Evolutionary conservation across 306 rosid species (phyloP).

Genomic region (Chamaecrista fasciculata): DNA sequence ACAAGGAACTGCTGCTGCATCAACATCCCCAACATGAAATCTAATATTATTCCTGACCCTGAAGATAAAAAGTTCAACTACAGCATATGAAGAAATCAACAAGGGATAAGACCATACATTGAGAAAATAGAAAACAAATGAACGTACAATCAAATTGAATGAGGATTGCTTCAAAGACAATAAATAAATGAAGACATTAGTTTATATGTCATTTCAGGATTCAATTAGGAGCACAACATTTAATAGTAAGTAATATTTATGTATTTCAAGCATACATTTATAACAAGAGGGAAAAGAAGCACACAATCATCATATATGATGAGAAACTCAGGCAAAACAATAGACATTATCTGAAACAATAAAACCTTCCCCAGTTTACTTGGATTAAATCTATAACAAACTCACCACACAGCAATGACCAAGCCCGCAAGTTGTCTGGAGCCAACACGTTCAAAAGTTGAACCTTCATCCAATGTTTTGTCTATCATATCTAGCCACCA

Average conservation of each 20-base stretch:
- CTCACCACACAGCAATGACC: constrained; percentile 91
- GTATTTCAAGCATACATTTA: constrained; percentile 27
- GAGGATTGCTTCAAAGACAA: background rate
- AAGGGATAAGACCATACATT: constrained; percentile 14
- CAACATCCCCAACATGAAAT: constrained; percentile 88
- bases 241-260: constrained; percentile 5
- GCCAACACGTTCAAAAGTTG: constrained; percentile 87
- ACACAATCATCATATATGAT: constrained; percentile 26
- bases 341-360: constrained; percentile 27
- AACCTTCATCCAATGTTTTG: constrained; percentile 84
- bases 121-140: background rate
- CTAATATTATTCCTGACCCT: constrained; percentile 75
- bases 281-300: constrained; percentile 23
- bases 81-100: constrained; percentile 27
- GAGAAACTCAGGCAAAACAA: constrained; percentile 21
- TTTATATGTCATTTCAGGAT: constrained; percentile 25
- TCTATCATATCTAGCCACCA: constrained; percentile 99
- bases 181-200: constrained; percentile 1
- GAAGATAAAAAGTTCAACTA: constrained; percentile 35
- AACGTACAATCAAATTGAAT: constrained; percentile 26
- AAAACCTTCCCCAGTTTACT: constrained; percentile 27
- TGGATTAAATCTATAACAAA: constrained; percentile 24
- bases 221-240: constrained; percentile 23
- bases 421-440: constrained; percentile 99
- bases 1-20: constrained; percentile 98